Percentiles rank a stretch among this genome's conserved stretches.
Evolutionary conservation across 352 stramenopile species (phyloP).

Genomic region (Pythium brassicae): DNA sequence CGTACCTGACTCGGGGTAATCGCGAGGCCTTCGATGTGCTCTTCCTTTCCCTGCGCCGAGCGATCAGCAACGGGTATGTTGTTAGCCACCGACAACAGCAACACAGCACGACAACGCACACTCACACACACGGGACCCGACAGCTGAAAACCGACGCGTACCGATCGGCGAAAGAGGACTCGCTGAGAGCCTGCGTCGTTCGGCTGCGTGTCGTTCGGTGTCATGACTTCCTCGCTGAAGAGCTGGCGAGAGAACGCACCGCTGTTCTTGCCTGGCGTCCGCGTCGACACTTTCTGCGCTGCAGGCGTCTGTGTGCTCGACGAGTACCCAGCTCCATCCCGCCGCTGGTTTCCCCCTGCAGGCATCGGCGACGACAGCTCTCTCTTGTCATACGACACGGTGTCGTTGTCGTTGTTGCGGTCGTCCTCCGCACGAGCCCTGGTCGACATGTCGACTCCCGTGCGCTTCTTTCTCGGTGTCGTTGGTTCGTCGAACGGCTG

Average conservation of each 20-base stretch:
- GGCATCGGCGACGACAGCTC: not conserved
- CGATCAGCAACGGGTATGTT: not conserved
- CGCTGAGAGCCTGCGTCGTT: not conserved
- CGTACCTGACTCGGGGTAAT: conserved; percentile 16
- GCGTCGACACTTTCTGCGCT: not conserved
- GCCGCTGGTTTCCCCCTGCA: not conserved
- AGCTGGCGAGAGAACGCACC: not conserved
- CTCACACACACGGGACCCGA: too few species aligned
- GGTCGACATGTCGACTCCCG: not conserved
- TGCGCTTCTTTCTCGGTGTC: not conserved
- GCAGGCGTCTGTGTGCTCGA: not conserved
- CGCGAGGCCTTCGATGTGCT: conserved; percentile 3
- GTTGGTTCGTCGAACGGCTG: not conserved
- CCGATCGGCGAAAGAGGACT: not conserved
- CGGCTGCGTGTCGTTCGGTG: not conserved
- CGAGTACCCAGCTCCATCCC: not conserved
- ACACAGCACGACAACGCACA: too few species aligned
- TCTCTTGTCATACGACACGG: not conserved
- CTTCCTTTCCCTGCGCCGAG: conserved; percentile 5
- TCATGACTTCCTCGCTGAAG: not conserved
- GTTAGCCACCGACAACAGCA: too few species aligned
- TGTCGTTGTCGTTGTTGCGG: not conserved
- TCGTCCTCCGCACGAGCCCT: not conserved
- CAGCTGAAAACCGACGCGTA: not conserved
- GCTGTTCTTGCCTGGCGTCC: not conserved